Base-by-base conservation (phyloP, 768 basidiomycete species). In the Leccinum longicurvipes region DNA sequence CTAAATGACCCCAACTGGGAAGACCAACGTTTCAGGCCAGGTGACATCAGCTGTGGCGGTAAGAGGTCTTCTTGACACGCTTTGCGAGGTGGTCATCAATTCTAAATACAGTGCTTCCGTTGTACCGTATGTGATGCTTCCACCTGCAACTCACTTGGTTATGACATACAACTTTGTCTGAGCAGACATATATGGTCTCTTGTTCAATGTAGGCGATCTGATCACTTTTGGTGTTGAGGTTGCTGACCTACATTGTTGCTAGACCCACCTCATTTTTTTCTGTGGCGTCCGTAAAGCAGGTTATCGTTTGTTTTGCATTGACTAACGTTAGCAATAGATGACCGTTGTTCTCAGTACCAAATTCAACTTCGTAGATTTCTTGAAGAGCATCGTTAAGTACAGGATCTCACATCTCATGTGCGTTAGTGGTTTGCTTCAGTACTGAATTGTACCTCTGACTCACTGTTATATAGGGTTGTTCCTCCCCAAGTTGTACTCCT, bases 141-240 rank as follows among this genome's bases (percentile, higher is more conserved):
- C 12, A 2, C 31, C 34, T 46, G 25, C 17, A 10, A 7, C 3
- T 5, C n/a, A 14, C 7, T 24, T 47, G 46, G 47, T 47, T 14
- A 32, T 11, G 25, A 57, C 14, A 14, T 14, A 24, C 29, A 41
- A 19, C 19, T 19, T 50, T 36, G 56, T 17, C 44, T 44, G 21
- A 34, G 55, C 59, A 82, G 86, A 88, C 62, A 86, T 87, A 8
- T 88, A 86, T 65, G 86, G 86, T 15, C 66, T 87, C 23, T 77
- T 85, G 19, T 78, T 85, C 55, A 82, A 80, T 67, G 80, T 84
- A 50, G 58, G 77, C 42, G 7, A n/a, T 41, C 28, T 41, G 0
- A 12, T 60, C 44, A 5, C 29, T 19, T 50, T 19, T 28, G 1
- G 17, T 19, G 4, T 3, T 8, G 10, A 29, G 4, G 23, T 34